A percentile compares a stretch with the other conserved stretches of the same genome.
phyloP scores from a whole-genome alignment of 2,329 filamentous ascomycete genomes.

The Alternaria rosae region DNA sequence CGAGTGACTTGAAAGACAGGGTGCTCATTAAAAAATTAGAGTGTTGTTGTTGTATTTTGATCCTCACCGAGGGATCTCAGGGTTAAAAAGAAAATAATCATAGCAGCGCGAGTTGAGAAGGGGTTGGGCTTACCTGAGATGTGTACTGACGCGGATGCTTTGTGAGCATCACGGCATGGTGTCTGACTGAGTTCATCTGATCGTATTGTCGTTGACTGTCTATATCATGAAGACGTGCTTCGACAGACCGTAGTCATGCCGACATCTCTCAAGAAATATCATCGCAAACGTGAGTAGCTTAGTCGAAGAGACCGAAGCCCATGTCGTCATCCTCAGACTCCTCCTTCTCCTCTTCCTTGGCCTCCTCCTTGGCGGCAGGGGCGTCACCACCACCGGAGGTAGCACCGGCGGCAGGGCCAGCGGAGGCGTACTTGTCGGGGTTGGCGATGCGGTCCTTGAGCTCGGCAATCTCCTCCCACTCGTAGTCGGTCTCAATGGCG shows the following conservation, averaged over 20 bases:
- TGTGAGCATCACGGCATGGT: slow-evolving; percentile 36
- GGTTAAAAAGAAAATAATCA: slow-evolving; percentile 74
- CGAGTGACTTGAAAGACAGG: slow-evolving; percentile 2
- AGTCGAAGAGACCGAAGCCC: slow-evolving; percentile 64
- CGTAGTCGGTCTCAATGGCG: slow-evolving; percentile 87
- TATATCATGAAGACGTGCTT: slow-evolving; percentile 42
- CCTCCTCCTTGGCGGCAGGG: slow-evolving; percentile 52
- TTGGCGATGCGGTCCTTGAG: slow-evolving; percentile 99
- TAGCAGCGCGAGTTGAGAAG: slow-evolving; percentile 43
- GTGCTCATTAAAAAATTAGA: slow-evolving; percentile 75
- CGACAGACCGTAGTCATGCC: slow-evolving; percentile 25
- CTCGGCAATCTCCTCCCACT: slow-evolving; percentile 94
- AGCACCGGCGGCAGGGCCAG: slow-evolving; percentile 72
- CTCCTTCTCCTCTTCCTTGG: slow-evolving; percentile 65
- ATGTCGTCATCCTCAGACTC: slow-evolving; percentile 64
- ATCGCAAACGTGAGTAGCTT: slow-evolving; percentile 41
- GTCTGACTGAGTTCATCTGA: slow-evolving; percentile 34
- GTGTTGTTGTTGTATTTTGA: slow-evolving; percentile 68
- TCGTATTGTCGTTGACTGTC: slow-evolving; percentile 45
- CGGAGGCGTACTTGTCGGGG: slow-evolving; percentile 91
- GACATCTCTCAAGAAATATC: slow-evolving; percentile 29
- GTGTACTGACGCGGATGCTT: slow-evolving; percentile 15
- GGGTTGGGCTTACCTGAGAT: slow-evolving; percentile 45
- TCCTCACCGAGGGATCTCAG: slow-evolving; percentile 66
- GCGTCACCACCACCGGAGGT: slow-evolving; percentile 61